These are phyloP conservation scores for Fusarium nisikadoi DNA, from an alignment of 2,329 filamentous ascomycete species.

Conservation along the genomic window DNA sequence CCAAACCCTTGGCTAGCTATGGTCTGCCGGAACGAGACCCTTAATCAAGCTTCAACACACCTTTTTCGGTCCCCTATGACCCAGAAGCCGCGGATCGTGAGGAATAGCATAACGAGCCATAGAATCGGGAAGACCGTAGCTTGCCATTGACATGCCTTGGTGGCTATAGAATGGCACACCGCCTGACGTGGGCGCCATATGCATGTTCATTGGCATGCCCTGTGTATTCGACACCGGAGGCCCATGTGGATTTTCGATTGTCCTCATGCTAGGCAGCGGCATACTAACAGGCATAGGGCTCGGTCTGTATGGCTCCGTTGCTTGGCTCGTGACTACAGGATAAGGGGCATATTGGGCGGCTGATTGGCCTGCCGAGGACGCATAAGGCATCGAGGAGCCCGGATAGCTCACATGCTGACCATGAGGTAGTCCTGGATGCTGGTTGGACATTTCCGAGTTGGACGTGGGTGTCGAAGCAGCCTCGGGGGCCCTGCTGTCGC, in stretches of 20 bases:
- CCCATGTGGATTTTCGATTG: slow-evolving; percentile 48
- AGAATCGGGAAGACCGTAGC: slow-evolving; percentile 58
- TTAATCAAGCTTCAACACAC: slow-evolving; percentile 51
- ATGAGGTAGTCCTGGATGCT: slow-evolving; percentile 47
- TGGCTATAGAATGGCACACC: slow-evolving; percentile 58
- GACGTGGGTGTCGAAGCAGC: slow-evolving; percentile 34
- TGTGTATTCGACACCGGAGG: slow-evolving; percentile 47
- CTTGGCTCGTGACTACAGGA: slow-evolving; percentile 43
- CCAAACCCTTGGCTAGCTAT: background rate
- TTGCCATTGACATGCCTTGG: slow-evolving; percentile 50
- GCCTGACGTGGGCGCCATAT: slow-evolving; percentile 43
- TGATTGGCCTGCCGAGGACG: slow-evolving; percentile 35
- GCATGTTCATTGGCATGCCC: slow-evolving; percentile 52
- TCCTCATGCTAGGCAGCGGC: slow-evolving; percentile 55
- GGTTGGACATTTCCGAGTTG: slow-evolving; percentile 49
- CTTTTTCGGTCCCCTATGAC: slow-evolving; percentile 66
- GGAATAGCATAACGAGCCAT: slow-evolving; percentile 59
- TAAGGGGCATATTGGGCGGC: slow-evolving; percentile 48
- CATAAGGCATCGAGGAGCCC: slow-evolving; percentile 40
- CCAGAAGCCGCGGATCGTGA: slow-evolving; percentile 60
- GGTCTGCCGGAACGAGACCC: background rate
- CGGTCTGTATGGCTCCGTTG: slow-evolving; percentile 46
- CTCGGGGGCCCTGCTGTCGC: slow-evolving; percentile 46
- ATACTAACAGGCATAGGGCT: slow-evolving; percentile 46
- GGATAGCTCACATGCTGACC: slow-evolving; percentile 46